Conservation (phyloP, 2,329 filamentous ascomycete species). For the Phialophora chinensis region DNA sequence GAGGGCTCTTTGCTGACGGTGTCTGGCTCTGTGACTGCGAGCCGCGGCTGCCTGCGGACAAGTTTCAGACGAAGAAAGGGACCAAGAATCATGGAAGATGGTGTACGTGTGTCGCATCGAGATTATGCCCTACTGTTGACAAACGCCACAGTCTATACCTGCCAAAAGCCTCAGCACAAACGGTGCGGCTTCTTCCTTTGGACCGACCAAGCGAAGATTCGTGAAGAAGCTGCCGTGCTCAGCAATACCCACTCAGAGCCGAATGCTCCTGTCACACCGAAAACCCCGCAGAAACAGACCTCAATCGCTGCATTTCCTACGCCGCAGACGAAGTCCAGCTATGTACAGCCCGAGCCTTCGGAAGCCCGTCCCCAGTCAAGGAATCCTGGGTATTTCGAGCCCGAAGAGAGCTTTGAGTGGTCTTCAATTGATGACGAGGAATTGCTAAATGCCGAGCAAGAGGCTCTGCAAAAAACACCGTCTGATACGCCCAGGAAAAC, state of each 20-base stretch:
- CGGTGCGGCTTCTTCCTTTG: slow-evolving; percentile 67
- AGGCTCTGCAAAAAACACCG: slow-evolving; percentile 22
- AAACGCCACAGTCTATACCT: slow-evolving; percentile 58
- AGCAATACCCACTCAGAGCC: slow-evolving; percentile 58
- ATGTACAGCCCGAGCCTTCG: background rate
- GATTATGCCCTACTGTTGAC: slow-evolving; percentile 10
- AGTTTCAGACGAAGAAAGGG: slow-evolving; percentile 64
- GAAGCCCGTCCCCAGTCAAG: background rate
- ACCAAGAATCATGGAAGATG: slow-evolving; percentile 62
- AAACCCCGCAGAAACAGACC: slow-evolving; percentile 39
- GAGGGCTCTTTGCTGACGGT: slow-evolving; percentile 51
- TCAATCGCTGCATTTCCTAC: slow-evolving; percentile 27
- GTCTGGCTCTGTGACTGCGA: slow-evolving; percentile 63
- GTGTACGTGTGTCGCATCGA: slow-evolving; percentile 48
- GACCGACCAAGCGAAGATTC: slow-evolving; percentile 62
- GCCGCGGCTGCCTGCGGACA: slow-evolving; percentile 59
- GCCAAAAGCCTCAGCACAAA: slow-evolving; percentile 56
- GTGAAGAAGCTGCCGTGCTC: slow-evolving; percentile 58
- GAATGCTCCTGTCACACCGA: slow-evolving; percentile 26
- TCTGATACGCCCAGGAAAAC: slow-evolving; percentile 48
- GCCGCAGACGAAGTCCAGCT: slow-evolving; percentile 23
- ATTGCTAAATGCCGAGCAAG: slow-evolving; percentile 43
- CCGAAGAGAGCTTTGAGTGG: slow-evolving; percentile 49
- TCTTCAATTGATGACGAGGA: slow-evolving; percentile 46
- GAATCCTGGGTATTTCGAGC: slow-evolving; percentile 40